Base-by-base conservation (phyloP, 805 yeast species). In the Nakazawaea ernobii region DNA sequence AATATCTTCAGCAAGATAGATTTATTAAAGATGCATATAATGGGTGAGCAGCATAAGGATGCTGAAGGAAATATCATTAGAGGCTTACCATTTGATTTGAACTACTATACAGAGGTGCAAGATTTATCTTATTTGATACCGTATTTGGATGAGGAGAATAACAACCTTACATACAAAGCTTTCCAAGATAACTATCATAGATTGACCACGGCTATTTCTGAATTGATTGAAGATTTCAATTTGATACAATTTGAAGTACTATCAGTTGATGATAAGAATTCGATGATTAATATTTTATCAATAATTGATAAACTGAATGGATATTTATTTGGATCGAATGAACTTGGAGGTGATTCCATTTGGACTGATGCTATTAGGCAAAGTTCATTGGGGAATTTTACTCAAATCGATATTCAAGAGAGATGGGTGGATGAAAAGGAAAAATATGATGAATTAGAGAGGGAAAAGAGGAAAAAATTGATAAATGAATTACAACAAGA, bases 281-380 rank as follows among this genome's bases (percentile, higher is more conserved):
- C 94, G 30, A 94, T 94, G 98, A 91, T 94, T 29, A 75, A 84
- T 43, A 65, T 94, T 33, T 73, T 94, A 39, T 73, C 85, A 13
- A 71, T 79, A 1, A 79, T 94, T 8, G 99, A 94, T 60, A 91
- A 86, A 60, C 92, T 97, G 2, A 87, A 84, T 56, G 99, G 99
- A 0, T 94, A 94, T 61, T 76, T 86, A 55, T 89, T 88, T 69
- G 99, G 99, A 0, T 72, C 91, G 1, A 86, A 90, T 29, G 99
- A 94, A 56, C 74, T 92, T 7, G 96, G 97, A 2, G 99, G 98
- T n/a, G 99, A 94, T 60, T 79, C 92, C 0, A 81, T 94, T 1
- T 94, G 99, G 99, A 86, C 90, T n/a, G 96, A 92, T 56, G 96
- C 97, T 0, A 77, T 92, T 0, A 74, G 98, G 53, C 88, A 86